A percentile compares a stretch with the other conserved stretches of the same genome.
Evolutionary conservation across 1,139 yeast species (phyloP).

Genomic region (Hyphopichia burtonii): DNA sequence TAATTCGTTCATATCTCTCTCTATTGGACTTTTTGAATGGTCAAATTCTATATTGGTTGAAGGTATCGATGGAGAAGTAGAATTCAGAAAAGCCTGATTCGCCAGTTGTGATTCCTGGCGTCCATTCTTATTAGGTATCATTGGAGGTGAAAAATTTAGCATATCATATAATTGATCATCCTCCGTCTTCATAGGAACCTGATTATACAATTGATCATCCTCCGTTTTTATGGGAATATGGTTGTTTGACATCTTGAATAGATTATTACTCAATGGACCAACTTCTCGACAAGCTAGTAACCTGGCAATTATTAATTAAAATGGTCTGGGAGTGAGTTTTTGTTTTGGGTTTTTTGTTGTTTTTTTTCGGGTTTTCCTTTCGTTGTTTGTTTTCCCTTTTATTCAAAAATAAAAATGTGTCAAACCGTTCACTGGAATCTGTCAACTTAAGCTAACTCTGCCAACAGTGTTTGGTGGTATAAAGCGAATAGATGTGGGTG

Average conservation of each 20-base stretch:
- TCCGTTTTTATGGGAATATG: slow-evolving; percentile 7
- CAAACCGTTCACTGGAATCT: too few species aligned
- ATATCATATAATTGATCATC: slow-evolving; percentile 27
- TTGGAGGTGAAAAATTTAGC: slow-evolving; percentile 15
- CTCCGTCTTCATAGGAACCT: slow-evolving; percentile 8
- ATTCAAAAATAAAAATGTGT: too few species aligned
- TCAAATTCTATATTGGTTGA: not conserved
- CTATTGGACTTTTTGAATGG: not conserved
- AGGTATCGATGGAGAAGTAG: slow-evolving; percentile 1
- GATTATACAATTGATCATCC: slow-evolving; percentile 26
- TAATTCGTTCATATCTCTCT: not conserved
- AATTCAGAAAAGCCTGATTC: not conserved
- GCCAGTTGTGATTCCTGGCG: not conserved
- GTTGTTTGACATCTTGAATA: not conserved
- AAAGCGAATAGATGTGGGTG: too few species aligned
- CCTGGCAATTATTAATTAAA: too few species aligned
- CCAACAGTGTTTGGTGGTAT: too few species aligned
- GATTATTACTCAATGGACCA: too few species aligned
- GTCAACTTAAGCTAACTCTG: too few species aligned
- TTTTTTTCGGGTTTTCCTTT: too few species aligned
- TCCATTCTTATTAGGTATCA: not conserved
- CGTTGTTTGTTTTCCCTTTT: too few species aligned
- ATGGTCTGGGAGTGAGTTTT: too few species aligned
- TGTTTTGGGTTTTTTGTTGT: too few species aligned
- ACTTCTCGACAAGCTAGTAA: too few species aligned